phyloP scores from a whole-genome alignment of 75 land plant genomes.

The Pinus albicaulis region DNA sequence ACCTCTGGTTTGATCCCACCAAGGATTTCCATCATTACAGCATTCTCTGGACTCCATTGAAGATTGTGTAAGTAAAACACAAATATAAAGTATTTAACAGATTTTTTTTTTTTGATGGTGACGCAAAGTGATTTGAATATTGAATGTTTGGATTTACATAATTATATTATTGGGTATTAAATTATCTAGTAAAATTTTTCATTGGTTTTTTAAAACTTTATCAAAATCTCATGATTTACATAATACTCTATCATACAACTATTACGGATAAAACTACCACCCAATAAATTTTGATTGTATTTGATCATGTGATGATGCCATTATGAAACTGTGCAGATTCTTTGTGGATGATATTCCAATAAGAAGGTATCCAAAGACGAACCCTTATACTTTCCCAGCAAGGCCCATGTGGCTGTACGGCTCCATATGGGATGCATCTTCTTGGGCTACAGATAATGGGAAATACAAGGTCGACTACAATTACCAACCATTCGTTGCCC shows the following conservation, averaged over 20 bases:
- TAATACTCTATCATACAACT: too few species aligned
- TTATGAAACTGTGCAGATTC: slow-evolving; percentile 30
- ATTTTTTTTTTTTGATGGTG: too few species aligned
- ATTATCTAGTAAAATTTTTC: too few species aligned
- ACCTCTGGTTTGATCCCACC: slow-evolving; percentile 75
- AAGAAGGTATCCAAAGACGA: slow-evolving; percentile 45
- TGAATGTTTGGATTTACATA: too few species aligned
- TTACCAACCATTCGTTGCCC: slow-evolving; percentile 64
- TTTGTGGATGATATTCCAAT: slow-evolving; percentile 63
- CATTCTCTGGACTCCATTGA: slow-evolving; percentile 60
- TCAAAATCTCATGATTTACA: too few species aligned
- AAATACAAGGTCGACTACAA: slow-evolving; percentile 69
- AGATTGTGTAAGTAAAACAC: slow-evolving; percentile 46
- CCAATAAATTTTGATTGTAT: too few species aligned
- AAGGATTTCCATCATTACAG: slow-evolving; percentile 52
- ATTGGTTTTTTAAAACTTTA: too few species aligned
- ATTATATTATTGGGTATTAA: too few species aligned
- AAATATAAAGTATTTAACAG: too few species aligned
- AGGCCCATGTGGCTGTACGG: slow-evolving; percentile 79
- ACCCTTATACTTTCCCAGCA: slow-evolving; percentile 42
- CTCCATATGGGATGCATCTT: slow-evolving; percentile 87
- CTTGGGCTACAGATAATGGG: slow-evolving; percentile 82
- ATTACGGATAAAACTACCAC: too few species aligned
- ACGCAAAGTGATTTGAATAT: too few species aligned
- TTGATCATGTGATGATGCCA: too few species aligned